Evolutionary conservation across 345 rosid genomes (phyloP).

Genomic region (Murraya koenigii): DNA sequence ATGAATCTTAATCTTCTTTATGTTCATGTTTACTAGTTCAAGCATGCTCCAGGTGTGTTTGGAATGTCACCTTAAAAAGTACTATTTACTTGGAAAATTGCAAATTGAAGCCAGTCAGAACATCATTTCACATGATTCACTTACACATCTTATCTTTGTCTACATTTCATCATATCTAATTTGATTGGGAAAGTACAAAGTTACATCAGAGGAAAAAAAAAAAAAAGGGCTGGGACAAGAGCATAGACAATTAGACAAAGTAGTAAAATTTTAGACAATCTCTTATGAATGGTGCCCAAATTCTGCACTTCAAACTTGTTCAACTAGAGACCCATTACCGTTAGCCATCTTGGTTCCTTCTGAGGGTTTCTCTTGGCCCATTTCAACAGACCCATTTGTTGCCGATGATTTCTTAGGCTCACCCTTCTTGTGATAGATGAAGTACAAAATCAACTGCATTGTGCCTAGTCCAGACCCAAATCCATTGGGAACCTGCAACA

Average conservation of each 20-base stretch:
- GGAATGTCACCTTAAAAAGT: too few species aligned
- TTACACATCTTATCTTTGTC: background rate
- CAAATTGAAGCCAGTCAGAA: background rate
- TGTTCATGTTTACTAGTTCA: too few species aligned
- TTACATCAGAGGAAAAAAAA: too few species aligned
- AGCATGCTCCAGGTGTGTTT: too few species aligned
- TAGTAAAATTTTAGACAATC: background rate
- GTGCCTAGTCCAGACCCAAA: slow-evolving; percentile 80
- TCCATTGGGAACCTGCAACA: slow-evolving; percentile 82
- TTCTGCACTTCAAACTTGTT: slow-evolving; percentile 22
- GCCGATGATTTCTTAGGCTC: slow-evolving; percentile 23
- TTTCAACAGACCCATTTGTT: slow-evolving; percentile 27
- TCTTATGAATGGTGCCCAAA: background rate
- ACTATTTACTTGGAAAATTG: too few species aligned
- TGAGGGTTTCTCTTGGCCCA: slow-evolving; percentile 25
- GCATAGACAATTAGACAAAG: background rate
- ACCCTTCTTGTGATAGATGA: slow-evolving; percentile 63
- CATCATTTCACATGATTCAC: background rate
- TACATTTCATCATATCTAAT: background rate
- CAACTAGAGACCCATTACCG: slow-evolving; percentile 33
- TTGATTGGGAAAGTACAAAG: too few species aligned
- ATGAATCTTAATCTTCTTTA: too few species aligned
- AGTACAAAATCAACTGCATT: slow-evolving; percentile 69
- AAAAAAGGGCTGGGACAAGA: too few species aligned
- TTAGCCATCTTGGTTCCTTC: slow-evolving; percentile 30